A percentile compares a stretch with the other conserved stretches of the same genome.
Conservation (phyloP, 306 rosid genomes). For the Senna tora region DNA sequence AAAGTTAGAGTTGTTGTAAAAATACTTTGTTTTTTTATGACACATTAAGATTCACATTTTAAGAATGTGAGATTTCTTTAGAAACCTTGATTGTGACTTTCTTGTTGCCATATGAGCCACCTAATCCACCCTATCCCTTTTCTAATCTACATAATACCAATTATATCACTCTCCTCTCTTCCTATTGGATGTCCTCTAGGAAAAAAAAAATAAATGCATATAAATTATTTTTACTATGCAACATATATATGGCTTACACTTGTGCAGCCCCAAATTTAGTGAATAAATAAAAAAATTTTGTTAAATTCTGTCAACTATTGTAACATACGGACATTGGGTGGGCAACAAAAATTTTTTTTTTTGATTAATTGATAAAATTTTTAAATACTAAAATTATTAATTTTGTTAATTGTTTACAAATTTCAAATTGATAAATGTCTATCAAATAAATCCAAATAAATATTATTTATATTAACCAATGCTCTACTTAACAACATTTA, state of each 20-base stretch:
- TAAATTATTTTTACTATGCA: conserved; percentile 28
- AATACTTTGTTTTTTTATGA: too few relatives aligned
- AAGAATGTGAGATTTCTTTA: conserved; percentile 16
- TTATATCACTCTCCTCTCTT: conserved; percentile 8
- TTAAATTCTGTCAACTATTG: too few relatives aligned
- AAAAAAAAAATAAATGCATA: background rate
- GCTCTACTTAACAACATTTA: too few relatives aligned
- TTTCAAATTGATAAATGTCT: too few relatives aligned
- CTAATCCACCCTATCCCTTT: conserved; percentile 1
- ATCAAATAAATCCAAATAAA: too few relatives aligned
- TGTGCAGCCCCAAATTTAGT: conserved; percentile 7
- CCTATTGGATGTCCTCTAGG: conserved; percentile 6
- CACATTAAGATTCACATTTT: background rate
- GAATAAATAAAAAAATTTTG: too few relatives aligned
- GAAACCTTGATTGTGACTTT: conserved; percentile 30
- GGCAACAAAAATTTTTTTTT: background rate
- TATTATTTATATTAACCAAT: too few relatives aligned
- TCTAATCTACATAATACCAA: background rate
- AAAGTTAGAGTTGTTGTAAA: too few relatives aligned
- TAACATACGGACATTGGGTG: too few relatives aligned
- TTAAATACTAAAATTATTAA: background rate
- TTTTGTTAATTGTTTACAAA: too few relatives aligned
- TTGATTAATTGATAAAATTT: too few relatives aligned
- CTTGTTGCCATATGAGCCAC: conserved; percentile 29
- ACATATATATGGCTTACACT: conserved; percentile 31